Conservation (phyloP, 805 yeast species). For the Candida peoriensis region DNA sequence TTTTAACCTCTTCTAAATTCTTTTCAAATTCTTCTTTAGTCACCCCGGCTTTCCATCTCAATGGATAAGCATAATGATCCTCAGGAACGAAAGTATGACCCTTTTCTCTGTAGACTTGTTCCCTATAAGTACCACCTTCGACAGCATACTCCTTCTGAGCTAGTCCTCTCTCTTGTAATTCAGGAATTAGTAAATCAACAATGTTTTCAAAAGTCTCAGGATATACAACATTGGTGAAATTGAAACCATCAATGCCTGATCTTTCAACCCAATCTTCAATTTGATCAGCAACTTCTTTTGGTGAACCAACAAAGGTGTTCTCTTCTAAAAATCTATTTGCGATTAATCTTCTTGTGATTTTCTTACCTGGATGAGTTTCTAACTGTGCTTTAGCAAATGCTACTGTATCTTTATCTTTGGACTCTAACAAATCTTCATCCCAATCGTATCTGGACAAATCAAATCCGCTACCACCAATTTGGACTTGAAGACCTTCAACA, state of each 20-base stretch:
- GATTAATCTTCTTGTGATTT: conserved; percentile 15
- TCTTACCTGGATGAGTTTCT: conserved; percentile 13
- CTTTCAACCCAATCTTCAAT: conserved; percentile 36
- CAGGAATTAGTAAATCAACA: conserved; percentile 33
- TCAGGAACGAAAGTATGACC: conserved; percentile 10
- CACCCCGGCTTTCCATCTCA: conserved; percentile 22
- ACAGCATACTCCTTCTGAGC: conserved; percentile 31
- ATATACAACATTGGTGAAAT: conserved; percentile 32
- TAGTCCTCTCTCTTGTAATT: conserved; percentile 28
- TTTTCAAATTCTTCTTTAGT: conserved; percentile 25
- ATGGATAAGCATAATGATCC: conserved; percentile 15
- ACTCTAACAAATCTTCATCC: conserved; percentile 27
- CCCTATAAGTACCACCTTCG: conserved; percentile 29
- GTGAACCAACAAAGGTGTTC: conserved; percentile 25
- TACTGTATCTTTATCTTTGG: conserved; percentile 3
- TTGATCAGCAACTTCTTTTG: conserved; percentile 34
- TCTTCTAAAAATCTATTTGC: conserved; percentile 24
- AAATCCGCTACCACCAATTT: conserved; percentile 36
- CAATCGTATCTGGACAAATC: conserved; percentile 29
- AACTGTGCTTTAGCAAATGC: conserved; percentile 18
- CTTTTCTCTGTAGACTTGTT: conserved; percentile 26
- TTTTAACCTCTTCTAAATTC: conserved; percentile 1
- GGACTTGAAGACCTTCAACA: conserved; percentile 33
- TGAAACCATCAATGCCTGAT: conserved; percentile 38
- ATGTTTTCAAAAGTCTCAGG: conserved; percentile 38